Base-by-base conservation (phyloP, 331 rosid species). In the Malus hybrid region DNA sequence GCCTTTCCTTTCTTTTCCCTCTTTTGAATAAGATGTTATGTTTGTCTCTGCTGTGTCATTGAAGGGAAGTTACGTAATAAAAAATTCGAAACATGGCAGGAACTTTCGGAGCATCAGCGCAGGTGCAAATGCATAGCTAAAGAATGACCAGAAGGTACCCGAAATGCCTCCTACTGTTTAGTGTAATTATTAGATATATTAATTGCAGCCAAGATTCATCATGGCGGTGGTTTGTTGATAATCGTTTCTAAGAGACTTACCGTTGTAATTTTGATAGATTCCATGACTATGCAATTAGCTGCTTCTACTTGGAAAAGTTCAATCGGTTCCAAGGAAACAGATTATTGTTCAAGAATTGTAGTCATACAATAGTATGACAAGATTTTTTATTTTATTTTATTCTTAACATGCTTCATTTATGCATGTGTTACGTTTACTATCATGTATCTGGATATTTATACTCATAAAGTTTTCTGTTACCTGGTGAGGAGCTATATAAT, bases 71-170 rank as follows among this genome's bases (percentile, higher is more conserved):
- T 77, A 56, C 62, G 52, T 16, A 28, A 71, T 75, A 67, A 78
- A 44, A 28, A 53, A 33, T 81, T 77, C 62, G 4, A 55, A 78
- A 73, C 78, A 72, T 85, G 65, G 85, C 97, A 93, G 98, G 97
- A 88, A 83, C 94, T 93, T 20, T 78, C 89, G 16, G 97, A 89
- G 84, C 87, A 88, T 36, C 96, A 89, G 65, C 71, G 83, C 62
- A 84, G 84, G 71, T 93, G 97, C 88, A 88, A 64, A 76, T 93
- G 98, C 86, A 62, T n/a, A 63, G 77, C 29, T 73, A 88, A 82
- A 67, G 93, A 88, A 34, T 81, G 84, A 79, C 44, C 63, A 56
- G 75, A 66, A 62, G 82, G 78, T 65, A 68, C 24, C 69, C 6
- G 65, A 68, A 48, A 71, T 58, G 46, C 80, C 67, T 66, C 64